Conservation (phyloP, 176 grass and related monocot species). For the Oryza nivara region DNA sequence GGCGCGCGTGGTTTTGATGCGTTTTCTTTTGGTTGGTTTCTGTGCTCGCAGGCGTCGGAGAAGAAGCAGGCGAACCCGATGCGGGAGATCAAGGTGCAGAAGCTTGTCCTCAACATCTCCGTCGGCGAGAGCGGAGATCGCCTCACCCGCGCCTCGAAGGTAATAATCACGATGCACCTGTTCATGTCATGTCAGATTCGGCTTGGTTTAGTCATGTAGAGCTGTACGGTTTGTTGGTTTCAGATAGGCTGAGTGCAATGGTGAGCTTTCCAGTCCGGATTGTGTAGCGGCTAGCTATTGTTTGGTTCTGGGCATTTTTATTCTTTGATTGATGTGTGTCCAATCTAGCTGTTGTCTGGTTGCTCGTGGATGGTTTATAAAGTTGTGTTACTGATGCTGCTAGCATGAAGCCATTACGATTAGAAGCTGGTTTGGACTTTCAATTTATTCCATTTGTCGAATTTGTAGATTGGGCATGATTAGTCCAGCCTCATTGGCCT, state of each 20-base stretch:
- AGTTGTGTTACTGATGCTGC: not conserved
- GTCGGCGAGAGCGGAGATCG: conserved; percentile 92
- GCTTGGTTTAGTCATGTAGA: not conserved
- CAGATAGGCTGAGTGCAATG: not conserved
- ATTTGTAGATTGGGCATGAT: not conserved
- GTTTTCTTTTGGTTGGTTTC: not conserved
- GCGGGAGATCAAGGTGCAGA: conserved; percentile 90
- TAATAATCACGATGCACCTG: conserved; percentile 8
- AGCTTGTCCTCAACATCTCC: conserved; percentile 88
- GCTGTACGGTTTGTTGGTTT: not conserved
- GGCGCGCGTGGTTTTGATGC: conserved; percentile 18
- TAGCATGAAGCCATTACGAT: not conserved
- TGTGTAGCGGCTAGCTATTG: not conserved
- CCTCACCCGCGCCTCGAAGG: conserved; percentile 80
- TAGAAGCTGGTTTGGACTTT: not conserved
- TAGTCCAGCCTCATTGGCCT: not conserved
- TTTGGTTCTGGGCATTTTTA: not conserved
- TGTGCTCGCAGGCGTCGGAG: conserved; percentile 65
- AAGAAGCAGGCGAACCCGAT: conserved; percentile 79
- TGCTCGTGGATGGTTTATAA: not conserved
- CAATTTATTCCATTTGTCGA: too few species aligned
- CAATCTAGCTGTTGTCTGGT: not conserved
- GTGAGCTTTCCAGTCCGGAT: not conserved
- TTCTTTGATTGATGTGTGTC: not conserved
- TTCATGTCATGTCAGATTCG: not conserved